A percentile compares a stretch with the other conserved stretches of the same genome.
Conservation (phyloP, 1,284 basidiomycete genomes). For the Kwoniella shivajii region DNA sequence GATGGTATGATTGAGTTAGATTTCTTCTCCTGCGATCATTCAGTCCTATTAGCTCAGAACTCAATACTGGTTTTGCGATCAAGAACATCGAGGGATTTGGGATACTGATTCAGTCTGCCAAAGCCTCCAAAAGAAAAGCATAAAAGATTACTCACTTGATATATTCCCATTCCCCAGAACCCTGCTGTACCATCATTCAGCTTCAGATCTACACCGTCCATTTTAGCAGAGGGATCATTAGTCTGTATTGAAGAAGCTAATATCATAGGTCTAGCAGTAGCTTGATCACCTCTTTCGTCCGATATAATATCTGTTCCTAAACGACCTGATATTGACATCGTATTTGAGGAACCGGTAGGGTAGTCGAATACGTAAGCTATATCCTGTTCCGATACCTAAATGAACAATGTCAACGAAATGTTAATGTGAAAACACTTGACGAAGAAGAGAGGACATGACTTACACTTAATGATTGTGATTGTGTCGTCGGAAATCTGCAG, state of each 20-base stretch:
- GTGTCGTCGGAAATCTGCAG: constrained; percentile 5
- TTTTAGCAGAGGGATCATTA: constrained; percentile 7
- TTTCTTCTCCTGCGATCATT: constrained; percentile 20
- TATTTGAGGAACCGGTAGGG: constrained; percentile 27
- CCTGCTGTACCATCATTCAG: constrained; percentile 38
- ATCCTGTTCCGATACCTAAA: constrained; percentile 19
- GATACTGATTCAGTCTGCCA: too few species aligned
- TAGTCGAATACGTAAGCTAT: constrained; percentile 34
- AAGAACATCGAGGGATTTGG: too few species aligned
- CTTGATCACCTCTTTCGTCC: constrained; percentile 29
- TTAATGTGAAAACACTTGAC: not conserved
- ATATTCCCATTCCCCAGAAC: constrained; percentile 48
- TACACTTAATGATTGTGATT: constrained; percentile 29
- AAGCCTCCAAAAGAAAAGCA: not conserved
- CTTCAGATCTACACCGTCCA: constrained; percentile 2
- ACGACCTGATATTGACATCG: constrained; percentile 22
- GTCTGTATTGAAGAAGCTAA: constrained; percentile 11
- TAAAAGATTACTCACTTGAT: constrained; percentile 33
- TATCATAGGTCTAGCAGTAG: constrained; percentile 12
- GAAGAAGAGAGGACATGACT: constrained; percentile 4
- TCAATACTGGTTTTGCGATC: too few species aligned
- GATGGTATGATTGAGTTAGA: constrained; percentile 33
- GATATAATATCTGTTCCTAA: constrained; percentile 29
- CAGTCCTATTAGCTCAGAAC: not conserved
- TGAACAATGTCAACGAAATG: not conserved